Evolutionary conservation across 2,329 filamentous ascomycete species (phyloP).

Genomic region (Aspergillus pseudoterreus): DNA sequence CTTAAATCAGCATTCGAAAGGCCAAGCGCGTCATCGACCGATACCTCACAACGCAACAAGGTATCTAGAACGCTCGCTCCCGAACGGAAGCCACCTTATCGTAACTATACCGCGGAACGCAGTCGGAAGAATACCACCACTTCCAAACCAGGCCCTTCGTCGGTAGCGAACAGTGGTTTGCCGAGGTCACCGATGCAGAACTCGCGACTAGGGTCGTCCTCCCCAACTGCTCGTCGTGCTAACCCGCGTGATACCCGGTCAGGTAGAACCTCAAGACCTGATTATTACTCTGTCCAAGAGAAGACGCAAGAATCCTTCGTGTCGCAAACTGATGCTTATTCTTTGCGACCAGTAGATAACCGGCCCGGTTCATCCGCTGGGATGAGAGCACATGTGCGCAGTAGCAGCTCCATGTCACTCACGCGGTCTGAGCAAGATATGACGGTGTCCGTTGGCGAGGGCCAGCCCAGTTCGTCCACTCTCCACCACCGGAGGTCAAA

Average conservation of each 20-base stretch:
- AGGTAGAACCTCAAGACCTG: constrained; percentile 19
- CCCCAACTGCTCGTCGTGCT: constrained; percentile 15
- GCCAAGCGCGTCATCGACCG: constrained; percentile 5
- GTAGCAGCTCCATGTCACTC: constrained; percentile 41
- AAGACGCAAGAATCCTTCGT: constrained; percentile 39
- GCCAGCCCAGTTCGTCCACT: constrained; percentile 26
- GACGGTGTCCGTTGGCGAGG: constrained; percentile 27
- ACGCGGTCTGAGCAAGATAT: constrained; percentile 41
- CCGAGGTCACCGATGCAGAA: constrained; percentile 26
- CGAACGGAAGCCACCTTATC: constrained; percentile 14
- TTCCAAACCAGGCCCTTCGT: constrained; percentile 5
- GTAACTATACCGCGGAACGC: not conserved
- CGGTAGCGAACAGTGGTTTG: constrained; percentile 27
- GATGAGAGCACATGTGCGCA: constrained; percentile 39
- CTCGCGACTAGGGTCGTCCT: constrained; percentile 18
- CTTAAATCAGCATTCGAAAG: constrained; percentile 17
- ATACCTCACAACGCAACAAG: constrained; percentile 13
- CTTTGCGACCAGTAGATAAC: constrained; percentile 30
- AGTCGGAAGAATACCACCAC: constrained; percentile 7
- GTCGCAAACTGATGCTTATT: constrained; percentile 42
- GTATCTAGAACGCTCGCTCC: constrained; percentile 14
- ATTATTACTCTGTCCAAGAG: constrained; percentile 36
- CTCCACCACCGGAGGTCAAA: constrained; percentile 34
- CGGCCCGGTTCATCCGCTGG: constrained; percentile 38
- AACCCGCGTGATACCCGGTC: constrained; percentile 13